Evolutionary conservation across 2,329 filamentous ascomycete genomes (phyloP).

Genomic region (Hawksworthiomyces lignivorus): DNA sequence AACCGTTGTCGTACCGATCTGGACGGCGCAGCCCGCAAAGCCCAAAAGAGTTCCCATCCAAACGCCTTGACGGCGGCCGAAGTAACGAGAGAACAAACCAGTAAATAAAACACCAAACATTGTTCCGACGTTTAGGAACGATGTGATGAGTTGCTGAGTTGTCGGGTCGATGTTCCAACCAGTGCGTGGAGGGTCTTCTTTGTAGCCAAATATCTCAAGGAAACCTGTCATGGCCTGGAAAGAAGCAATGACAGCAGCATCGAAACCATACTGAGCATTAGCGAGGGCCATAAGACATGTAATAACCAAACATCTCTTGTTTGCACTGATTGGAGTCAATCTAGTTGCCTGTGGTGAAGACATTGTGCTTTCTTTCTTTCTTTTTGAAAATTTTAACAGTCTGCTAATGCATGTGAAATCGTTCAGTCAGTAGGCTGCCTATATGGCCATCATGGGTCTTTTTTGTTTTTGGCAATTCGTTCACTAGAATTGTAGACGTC

Average conservation of each 20-base stretch:
- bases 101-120: conserved; percentile 19
- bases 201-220: conserved; percentile 18
- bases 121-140: conserved; percentile 20
- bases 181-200: conserved; percentile 8
- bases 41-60: conserved; percentile 18
- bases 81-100: conserved; percentile 15
- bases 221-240: conserved; percentile 11
- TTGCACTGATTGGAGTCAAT: no score
- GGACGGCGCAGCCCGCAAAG: conserved; percentile 17
- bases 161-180: conserved; percentile 19
- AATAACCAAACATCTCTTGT: no score
- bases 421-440: no score
- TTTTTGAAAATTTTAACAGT: no score
- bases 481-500: no score
- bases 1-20: conserved; percentile 15
- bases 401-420: no score
- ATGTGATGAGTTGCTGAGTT: conserved; percentile 20
- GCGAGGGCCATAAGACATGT: no score
- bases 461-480: no score
- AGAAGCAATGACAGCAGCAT: background rate
- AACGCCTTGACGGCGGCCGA: conserved; percentile 19
- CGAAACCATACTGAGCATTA: background rate
- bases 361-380: no score
- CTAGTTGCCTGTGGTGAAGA: no score
- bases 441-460: no score